phyloP scores from a whole-genome alignment of 805 yeast genomes.

The Kluyveromyces aestuarii region DNA sequence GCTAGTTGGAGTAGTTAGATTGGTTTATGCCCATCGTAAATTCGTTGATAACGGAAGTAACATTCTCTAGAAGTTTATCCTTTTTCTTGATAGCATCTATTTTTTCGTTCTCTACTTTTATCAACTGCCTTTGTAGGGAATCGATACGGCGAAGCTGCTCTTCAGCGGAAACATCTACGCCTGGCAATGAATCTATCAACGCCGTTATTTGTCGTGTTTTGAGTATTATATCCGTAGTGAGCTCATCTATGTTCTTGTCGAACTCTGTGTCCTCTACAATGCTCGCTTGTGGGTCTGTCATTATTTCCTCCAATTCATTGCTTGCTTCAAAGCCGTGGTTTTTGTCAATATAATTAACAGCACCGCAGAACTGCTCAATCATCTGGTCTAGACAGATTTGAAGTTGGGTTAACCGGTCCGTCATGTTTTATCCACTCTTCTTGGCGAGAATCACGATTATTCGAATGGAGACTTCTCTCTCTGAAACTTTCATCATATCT shows the following conservation, averaged over 20 bases:
- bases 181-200: conserved; percentile 84
- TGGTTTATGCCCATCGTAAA: conserved; percentile 28
- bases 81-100: conserved; percentile 51
- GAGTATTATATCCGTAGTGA: conserved; percentile 74
- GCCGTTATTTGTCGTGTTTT: conserved; percentile 81
- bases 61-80: conserved; percentile 49
- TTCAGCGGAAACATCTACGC: conserved; percentile 75
- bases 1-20: background rate
- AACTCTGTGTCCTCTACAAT: conserved; percentile 42
- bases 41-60: conserved; percentile 55
- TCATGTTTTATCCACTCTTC: conserved; percentile 33
- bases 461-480: background rate
- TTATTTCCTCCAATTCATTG: conserved; percentile 42
- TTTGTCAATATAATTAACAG: conserved; percentile 70
- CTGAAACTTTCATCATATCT: background rate
- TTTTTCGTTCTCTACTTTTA: conserved; percentile 50
- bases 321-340: conserved; percentile 52
- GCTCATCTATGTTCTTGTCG: conserved; percentile 52
- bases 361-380: conserved; percentile 71
- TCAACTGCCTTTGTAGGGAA: conserved; percentile 51
- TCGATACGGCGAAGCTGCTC: conserved; percentile 62
- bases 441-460: background rate
- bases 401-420: conserved; percentile 83
- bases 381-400: conserved; percentile 79
- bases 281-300: conserved; percentile 50